Conservation (phyloP, 805 yeast species). For the Isabelozyma gotoi region DNA sequence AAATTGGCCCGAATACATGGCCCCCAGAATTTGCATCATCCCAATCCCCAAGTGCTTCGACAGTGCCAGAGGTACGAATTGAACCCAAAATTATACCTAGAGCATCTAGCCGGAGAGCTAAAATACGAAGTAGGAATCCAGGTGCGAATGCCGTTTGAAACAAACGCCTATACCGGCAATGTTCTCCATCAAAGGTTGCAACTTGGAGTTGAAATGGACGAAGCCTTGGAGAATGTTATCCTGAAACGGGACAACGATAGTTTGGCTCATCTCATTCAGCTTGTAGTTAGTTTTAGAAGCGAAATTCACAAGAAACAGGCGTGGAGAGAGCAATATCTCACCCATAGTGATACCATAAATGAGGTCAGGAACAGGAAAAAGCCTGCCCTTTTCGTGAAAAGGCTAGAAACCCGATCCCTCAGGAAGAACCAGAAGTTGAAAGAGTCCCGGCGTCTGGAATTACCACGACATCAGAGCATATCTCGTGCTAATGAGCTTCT, state of each 20-base stretch:
- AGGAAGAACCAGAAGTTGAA: neutral
- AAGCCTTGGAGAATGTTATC: constrained; percentile 4
- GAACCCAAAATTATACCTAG: constrained; percentile 12
- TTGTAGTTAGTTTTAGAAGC: constrained; percentile 12
- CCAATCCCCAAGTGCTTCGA: neutral
- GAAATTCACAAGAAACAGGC: constrained; percentile 8
- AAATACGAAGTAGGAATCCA: constrained; percentile 13
- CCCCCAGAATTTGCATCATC: neutral
- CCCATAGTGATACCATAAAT: neutral
- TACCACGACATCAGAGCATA: no score
- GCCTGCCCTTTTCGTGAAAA: constrained; percentile 6
- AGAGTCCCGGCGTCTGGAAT: constrained; percentile 6
- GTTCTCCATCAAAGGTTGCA: constrained; percentile 7
- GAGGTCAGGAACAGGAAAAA: constrained; percentile 5
- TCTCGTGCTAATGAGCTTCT: neutral
- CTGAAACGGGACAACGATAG: neutral
- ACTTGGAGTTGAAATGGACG: constrained; percentile 11
- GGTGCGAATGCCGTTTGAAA: constrained; percentile 6
- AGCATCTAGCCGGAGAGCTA: constrained; percentile 16
- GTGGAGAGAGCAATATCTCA: constrained; percentile 17
- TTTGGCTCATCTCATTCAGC: constrained; percentile 9
- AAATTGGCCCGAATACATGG: neutral
- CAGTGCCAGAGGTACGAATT: constrained; percentile 2
- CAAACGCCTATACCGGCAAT: neutral
- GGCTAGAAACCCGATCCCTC: neutral